Percentiles rank a stretch among this genome's conserved stretches.
These are phyloP conservation scores for Omphalotus olearius DNA, from an alignment of 1,284 basidiomycete species.

Conservation along the genomic window DNA sequence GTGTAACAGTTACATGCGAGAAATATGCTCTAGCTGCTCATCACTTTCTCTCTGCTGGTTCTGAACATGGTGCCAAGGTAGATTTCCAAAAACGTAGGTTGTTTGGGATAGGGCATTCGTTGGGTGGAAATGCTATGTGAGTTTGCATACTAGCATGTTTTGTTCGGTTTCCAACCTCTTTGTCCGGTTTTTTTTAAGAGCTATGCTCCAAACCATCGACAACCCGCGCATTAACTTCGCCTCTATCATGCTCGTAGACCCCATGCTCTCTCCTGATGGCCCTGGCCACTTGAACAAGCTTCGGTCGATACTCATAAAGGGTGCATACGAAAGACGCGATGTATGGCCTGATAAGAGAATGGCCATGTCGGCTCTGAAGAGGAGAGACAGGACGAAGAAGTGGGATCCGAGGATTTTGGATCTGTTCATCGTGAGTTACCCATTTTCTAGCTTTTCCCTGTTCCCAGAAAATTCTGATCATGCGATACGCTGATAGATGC, in stretches of 20 bases:
- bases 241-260: slow-evolving; percentile 51
- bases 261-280: slow-evolving; percentile 48
- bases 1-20: slow-evolving; percentile 49
- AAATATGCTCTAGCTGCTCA: slow-evolving; percentile 52
- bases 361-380: slow-evolving; percentile 33
- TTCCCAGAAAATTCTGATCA: too few species aligned
- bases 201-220: slow-evolving; percentile 42
- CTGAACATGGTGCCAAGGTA: slow-evolving; percentile 30
- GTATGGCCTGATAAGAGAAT: slow-evolving; percentile 41
- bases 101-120: slow-evolving; percentile 57
- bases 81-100: slow-evolving; percentile 45
- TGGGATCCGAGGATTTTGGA: slow-evolving; percentile 49
- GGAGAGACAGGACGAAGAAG: slow-evolving; percentile 25
- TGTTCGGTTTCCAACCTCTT: not conserved
- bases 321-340: slow-evolving; percentile 42
- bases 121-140: slow-evolving; percentile 59
- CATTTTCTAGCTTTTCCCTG: not conserved
- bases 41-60: slow-evolving; percentile 43
- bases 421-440: slow-evolving; percentile 40
- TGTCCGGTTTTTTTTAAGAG: slow-evolving; percentile 27
- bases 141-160: slow-evolving; percentile 12
- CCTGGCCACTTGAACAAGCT: slow-evolving; percentile 35
- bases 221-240: slow-evolving; percentile 36
- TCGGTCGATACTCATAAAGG: slow-evolving; percentile 34
- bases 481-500: slow-evolving; percentile 27